phyloP scores from a whole-genome alignment of 306 rosid genomes.

The Glycine latifolia region DNA sequence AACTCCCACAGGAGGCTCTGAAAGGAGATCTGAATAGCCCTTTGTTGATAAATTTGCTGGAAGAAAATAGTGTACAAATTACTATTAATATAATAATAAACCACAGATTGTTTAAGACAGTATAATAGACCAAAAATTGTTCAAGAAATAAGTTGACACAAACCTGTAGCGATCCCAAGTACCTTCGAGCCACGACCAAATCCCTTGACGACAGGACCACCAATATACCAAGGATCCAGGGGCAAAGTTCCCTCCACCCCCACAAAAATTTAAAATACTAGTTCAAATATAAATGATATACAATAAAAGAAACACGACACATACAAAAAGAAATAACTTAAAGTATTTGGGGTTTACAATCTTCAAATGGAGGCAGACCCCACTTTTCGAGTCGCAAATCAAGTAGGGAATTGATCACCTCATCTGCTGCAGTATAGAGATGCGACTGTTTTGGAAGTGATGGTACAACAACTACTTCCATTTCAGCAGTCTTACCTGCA shows the following conservation, averaged over 20 bases:
- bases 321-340: conserved; percentile 32
- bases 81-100: conserved; percentile 33
- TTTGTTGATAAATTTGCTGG: conserved; percentile 86
- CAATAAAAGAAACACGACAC: conserved; percentile 36
- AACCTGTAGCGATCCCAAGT: conserved; percentile 95
- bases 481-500: conserved; percentile 89
- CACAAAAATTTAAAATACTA: conserved; percentile 53
- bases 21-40: conserved; percentile 69
- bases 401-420: conserved; percentile 89
- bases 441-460: conserved; percentile 85
- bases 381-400: conserved; percentile 92
- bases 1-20: conserved; percentile 85
- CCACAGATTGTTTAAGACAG: conserved; percentile 19
- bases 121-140: conserved; percentile 1
- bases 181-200: conserved; percentile 95
- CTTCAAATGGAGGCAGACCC: conserved; percentile 97
- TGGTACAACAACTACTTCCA: conserved; percentile 95
- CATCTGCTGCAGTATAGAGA: conserved; percentile 80
- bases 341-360: conserved; percentile 70
- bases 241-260: conserved; percentile 95
- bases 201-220: conserved; percentile 95
- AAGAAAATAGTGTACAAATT: conserved; percentile 41
- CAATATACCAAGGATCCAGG: conserved; percentile 73
- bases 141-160: conserved; percentile 26
- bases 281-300: not conserved